Conservation (phyloP, 345 rosid species). For the Eucalyptus marginata region DNA sequence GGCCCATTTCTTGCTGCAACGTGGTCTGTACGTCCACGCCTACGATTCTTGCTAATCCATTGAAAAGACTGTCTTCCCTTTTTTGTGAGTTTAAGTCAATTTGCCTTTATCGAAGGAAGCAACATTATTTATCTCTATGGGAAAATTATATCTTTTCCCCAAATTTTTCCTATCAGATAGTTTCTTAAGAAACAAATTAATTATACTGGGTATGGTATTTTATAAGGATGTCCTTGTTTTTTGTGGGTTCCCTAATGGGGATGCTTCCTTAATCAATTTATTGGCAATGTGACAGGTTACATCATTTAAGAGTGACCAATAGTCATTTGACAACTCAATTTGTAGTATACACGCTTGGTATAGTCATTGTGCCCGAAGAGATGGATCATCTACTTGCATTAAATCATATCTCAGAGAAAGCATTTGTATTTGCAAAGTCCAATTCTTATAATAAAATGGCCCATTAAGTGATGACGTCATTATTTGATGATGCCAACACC, state of each 20-base stretch:
- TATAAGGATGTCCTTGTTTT: neutral
- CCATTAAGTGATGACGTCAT: neutral
- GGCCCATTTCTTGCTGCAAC: neutral
- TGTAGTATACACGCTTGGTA: neutral
- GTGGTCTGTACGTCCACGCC: neutral
- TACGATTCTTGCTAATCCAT: neutral
- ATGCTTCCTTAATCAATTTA: neutral
- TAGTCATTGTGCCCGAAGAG: neutral
- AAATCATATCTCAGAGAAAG: neutral
- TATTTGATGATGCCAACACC: neutral
- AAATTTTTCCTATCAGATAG: neutral
- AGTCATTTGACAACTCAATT: neutral
- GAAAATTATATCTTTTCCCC: neutral
- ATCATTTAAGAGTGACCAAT: neutral
- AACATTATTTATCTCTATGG: neutral
- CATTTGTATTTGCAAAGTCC: neutral
- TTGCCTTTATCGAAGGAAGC: neutral
- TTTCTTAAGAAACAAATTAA: neutral
- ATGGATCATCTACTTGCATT: neutral
- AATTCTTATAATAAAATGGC: neutral
- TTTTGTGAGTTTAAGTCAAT: neutral
- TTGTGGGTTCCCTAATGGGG: neutral
- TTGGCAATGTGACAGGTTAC: neutral
- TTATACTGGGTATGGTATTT: neutral
- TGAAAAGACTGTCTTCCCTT: neutral